Evolutionary conservation across 1,139 yeast species (phyloP).

Genomic region (Sugiyamaella pinicola): DNA sequence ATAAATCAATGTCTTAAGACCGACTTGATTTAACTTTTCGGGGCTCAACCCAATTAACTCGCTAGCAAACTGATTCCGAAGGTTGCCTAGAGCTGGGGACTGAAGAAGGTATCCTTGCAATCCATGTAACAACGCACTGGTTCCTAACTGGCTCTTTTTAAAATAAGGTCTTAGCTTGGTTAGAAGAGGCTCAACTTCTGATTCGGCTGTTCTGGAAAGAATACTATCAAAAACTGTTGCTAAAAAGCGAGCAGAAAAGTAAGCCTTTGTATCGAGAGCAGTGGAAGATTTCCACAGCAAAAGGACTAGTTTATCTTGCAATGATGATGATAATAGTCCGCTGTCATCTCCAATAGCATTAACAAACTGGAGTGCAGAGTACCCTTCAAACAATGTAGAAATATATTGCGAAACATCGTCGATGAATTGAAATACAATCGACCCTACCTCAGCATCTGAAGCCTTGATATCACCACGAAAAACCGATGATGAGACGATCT

Average conservation of each 20-base stretch:
- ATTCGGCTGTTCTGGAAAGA: slow-evolving; percentile 19
- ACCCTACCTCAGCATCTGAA: slow-evolving; percentile 1
- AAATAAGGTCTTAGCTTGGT: slow-evolving; percentile 16
- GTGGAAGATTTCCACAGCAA: slow-evolving; percentile 24
- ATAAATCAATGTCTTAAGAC: slow-evolving; percentile 51
- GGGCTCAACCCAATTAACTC: slow-evolving; percentile 58
- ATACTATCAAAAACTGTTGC: slow-evolving; percentile 23
- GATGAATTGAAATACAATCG: neutral
- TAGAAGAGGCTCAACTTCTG: slow-evolving; percentile 23
- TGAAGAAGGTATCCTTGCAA: slow-evolving; percentile 23
- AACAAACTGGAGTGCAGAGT: slow-evolving; percentile 4
- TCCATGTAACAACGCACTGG: slow-evolving; percentile 27
- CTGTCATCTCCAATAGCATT: neutral
- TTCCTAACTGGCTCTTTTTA: slow-evolving; percentile 19
- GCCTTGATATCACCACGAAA: slow-evolving; percentile 2
- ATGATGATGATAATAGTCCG: neutral
- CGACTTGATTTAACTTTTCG: slow-evolving; percentile 31
- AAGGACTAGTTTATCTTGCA: slow-evolving; percentile 14
- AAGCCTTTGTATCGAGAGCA: slow-evolving; percentile 23
- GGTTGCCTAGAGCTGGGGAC: slow-evolving; percentile 43
- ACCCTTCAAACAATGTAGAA: neutral
- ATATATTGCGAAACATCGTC: slow-evolving; percentile 2
- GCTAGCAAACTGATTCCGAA: slow-evolving; percentile 65
- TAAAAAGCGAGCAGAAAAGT: slow-evolving; percentile 26
- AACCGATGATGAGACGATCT: neutral